Percentiles rank a stretch among this genome's conserved stretches.
These are phyloP conservation scores for Tranzscheliella williamsii DNA, from an alignment of 1,284 basidiomycete genomes.

Conservation along the genomic window DNA sequence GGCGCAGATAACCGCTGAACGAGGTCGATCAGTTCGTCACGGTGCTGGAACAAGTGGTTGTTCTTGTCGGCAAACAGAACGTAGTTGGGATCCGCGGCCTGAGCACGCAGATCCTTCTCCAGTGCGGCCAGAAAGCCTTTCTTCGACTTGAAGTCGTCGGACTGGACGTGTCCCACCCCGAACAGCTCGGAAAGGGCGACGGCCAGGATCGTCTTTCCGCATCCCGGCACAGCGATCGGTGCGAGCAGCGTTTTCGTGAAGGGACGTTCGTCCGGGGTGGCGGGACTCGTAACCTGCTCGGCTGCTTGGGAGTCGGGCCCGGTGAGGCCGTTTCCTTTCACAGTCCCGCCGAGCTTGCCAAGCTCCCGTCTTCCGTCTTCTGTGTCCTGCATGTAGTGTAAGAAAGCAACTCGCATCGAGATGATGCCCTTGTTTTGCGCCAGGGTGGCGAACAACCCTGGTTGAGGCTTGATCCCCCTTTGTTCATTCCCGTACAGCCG, in stretches of 20 bases:
- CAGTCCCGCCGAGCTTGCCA: slow-evolving; percentile 59
- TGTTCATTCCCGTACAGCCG: slow-evolving; percentile 60
- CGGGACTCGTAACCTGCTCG: no score
- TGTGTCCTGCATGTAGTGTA: slow-evolving; percentile 69
- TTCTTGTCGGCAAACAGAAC: slow-evolving; percentile 58
- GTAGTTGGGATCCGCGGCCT: slow-evolving; percentile 1
- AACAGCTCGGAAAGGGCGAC: slow-evolving; percentile 79
- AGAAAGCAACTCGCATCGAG: slow-evolving; percentile 76
- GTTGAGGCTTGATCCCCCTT: slow-evolving; percentile 71
- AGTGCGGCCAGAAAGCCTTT: slow-evolving; percentile 82
- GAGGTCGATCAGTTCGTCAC: slow-evolving; percentile 50
- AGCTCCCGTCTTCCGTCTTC: slow-evolving; percentile 45
- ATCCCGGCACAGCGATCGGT: slow-evolving; percentile 88
- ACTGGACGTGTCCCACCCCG: slow-evolving; percentile 76
- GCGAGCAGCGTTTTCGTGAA: slow-evolving; percentile 82
- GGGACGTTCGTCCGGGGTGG: slow-evolving; percentile 37
- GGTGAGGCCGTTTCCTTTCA: slow-evolving; percentile 35
- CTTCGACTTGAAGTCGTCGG: slow-evolving; percentile 83
- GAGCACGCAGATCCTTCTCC: slow-evolving; percentile 45
- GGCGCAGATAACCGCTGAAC: slow-evolving; percentile 11
- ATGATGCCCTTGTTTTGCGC: slow-evolving; percentile 80
- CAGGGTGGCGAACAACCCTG: slow-evolving; percentile 70
- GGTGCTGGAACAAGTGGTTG: slow-evolving; percentile 57
- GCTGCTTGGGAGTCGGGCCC: no score
- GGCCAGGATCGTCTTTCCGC: slow-evolving; percentile 88